These are phyloP conservation scores for Gracilaria vermiculophylla DNA, from an alignment of 23 red algal genomes.

Conservation along the genomic window DNA sequence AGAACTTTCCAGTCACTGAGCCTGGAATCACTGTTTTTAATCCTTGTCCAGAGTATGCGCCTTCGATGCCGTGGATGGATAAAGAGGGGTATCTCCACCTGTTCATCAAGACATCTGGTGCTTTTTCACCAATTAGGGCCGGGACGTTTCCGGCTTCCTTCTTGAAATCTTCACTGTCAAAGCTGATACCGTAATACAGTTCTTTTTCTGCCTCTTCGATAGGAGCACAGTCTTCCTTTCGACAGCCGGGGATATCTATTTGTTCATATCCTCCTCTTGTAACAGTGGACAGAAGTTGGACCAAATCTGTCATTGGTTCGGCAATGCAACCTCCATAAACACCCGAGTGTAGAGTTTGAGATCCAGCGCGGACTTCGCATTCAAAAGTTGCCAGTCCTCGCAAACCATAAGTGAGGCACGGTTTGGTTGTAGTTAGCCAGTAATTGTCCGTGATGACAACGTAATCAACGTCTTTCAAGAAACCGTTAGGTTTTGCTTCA, in stretches of 20 bases:
- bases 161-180: slow-evolving; percentile 62
- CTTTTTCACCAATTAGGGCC: slow-evolving; percentile 36
- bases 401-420: slow-evolving; percentile 76
- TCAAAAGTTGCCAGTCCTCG: slow-evolving; percentile 73
- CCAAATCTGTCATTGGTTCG: slow-evolving; percentile 81
- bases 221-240: slow-evolving; percentile 17
- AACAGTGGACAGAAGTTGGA: slow-evolving; percentile 67
- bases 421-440: slow-evolving; percentile 53
- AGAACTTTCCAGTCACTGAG: slow-evolving; percentile 69
- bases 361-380: slow-evolving; percentile 52
- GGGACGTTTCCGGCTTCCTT: slow-evolving; percentile 51
- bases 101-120: slow-evolving; percentile 69
- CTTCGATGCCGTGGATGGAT: slow-evolving; percentile 88
- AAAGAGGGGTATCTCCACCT: slow-evolving; percentile 77
- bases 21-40: slow-evolving; percentile 81
- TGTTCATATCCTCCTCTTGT: slow-evolving; percentile 38
- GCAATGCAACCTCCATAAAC: slow-evolving; percentile 74
- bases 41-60: slow-evolving; percentile 55
- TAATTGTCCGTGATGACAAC: slow-evolving; percentile 71
- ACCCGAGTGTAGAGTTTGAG: slow-evolving; percentile 61
- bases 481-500: slow-evolving; percentile 36
- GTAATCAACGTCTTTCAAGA: slow-evolving; percentile 64
- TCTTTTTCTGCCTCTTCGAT: slow-evolving; percentile 56
- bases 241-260: slow-evolving; percentile 56
- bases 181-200: slow-evolving; percentile 55